Conservation (phyloP, 2,329 filamentous ascomycete species). For the Tolypocladium tundrense region DNA sequence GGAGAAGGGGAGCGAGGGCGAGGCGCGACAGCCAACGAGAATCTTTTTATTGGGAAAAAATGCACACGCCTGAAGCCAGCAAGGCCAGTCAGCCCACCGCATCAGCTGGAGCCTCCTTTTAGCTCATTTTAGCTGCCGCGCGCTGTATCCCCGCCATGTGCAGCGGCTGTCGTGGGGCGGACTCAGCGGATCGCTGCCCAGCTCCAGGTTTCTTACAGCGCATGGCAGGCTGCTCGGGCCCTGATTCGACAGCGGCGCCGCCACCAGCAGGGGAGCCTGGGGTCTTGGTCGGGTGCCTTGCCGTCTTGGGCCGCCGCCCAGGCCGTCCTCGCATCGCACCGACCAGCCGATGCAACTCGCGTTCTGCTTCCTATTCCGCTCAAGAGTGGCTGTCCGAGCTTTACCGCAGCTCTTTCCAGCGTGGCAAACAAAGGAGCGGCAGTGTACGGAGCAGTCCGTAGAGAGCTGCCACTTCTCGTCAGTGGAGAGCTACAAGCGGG, state of each 20-base stretch:
- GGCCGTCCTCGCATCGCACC: neutral
- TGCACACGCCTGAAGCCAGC: neutral
- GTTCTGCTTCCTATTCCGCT: neutral
- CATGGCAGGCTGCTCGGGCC: neutral
- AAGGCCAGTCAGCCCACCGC: neutral
- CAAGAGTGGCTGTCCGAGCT: neutral
- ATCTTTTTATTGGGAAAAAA: neutral
- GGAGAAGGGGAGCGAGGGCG: neutral
- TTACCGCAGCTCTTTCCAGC: neutral
- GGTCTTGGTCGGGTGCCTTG: neutral
- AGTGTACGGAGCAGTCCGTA: too few relatives aligned
- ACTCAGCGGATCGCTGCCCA: neutral
- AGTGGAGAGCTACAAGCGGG: neutral
- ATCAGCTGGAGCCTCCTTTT: neutral
- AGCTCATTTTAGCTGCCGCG: neutral
- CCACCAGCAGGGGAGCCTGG: neutral
- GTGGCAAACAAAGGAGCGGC: neutral
- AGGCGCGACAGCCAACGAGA: neutral
- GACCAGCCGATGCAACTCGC: neutral
- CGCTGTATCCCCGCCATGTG: neutral
- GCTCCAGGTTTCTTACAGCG: neutral
- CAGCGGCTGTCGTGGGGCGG: neutral
- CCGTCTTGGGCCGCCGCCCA: neutral
- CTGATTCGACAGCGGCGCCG: neutral
- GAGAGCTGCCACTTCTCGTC: too few relatives aligned